phyloP scores from a whole-genome alignment of 306 rosid genomes.

The Corylus avellana region DNA sequence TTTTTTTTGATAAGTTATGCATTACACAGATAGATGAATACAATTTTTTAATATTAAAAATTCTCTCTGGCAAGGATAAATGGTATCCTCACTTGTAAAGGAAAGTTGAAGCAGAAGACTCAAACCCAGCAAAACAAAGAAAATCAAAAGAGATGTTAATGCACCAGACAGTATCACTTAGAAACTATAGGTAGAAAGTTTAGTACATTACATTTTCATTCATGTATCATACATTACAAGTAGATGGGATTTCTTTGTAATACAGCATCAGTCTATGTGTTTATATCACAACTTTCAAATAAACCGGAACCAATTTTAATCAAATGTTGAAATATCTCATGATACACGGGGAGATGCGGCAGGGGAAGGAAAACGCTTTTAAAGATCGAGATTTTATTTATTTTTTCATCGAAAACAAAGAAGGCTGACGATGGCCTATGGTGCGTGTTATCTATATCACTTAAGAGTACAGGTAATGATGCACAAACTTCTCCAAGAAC shows the following conservation, averaged over 20 bases:
- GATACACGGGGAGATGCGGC: too few species aligned
- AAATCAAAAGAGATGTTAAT: background rate
- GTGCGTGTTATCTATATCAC: too few species aligned
- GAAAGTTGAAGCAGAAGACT: background rate
- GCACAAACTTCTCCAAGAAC: constrained; percentile 15
- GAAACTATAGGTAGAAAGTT: constrained; percentile 5
- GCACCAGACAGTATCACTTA: background rate
- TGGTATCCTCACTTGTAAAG: background rate
- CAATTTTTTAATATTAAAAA: background rate
- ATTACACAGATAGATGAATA: background rate
- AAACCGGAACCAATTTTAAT: constrained; percentile 8
- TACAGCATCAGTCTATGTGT: constrained; percentile 12
- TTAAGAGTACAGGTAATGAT: constrained; percentile 3
- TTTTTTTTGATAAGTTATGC: too few species aligned
- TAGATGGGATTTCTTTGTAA: constrained; percentile 9
- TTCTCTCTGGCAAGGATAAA: background rate
- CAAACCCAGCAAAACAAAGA: background rate
- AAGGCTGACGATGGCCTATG: too few species aligned
- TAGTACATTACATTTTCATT: constrained; percentile 5
- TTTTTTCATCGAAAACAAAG: too few species aligned
- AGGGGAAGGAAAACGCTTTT: too few species aligned
- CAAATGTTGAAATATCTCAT: constrained; percentile 15
- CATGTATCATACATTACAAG: background rate
- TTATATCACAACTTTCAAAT: constrained; percentile 8
- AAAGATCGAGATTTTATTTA: too few species aligned